Evolutionary conservation across 352 stramenopile species (phyloP), one percentile per base, ranked within the genome.

Genomic region (Phytophthora pseudosyringae): DNA sequence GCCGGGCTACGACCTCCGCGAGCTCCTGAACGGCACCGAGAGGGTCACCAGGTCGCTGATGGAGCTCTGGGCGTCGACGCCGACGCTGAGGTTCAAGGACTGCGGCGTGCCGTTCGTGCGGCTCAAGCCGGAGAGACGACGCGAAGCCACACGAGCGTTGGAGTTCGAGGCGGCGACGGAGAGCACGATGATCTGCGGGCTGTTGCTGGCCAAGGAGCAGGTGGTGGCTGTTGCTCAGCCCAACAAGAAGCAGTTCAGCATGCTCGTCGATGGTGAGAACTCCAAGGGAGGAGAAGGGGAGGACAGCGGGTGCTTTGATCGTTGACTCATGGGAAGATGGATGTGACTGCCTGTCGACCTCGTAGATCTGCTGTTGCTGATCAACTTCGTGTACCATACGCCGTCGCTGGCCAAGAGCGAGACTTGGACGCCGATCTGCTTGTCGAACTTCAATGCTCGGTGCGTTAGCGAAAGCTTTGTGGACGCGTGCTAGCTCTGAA

Each of bases 361-460:
- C 59, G 26, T 63, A 93, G 81, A 93, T 53, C 59, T 93, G 32
- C 26, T 88, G 26, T 60, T 93, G 21, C 57, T 93, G 18, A 67
- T 81, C 47, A 89, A 90, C 55, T 89, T 93, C 52, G 72, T 93
- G n/a, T 89, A 86, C 49, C 68, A 90, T 61, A 83, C 80, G 18
- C 78, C 81, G 36, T 89, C 80, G 38, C 73, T 93, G 26, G 56
- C 61, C 1, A 83, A 69, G 36, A 82, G 76, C 11, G 84, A 93
- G 69, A 89, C 84, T 6, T 93, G 84, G 81, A 91, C 79, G 26
- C 84, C 84, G 1, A 81, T 91, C 13, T 91, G 81, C 39, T 67
- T 93, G 15, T 69, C 81, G 5, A 69, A 71, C 25, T 93, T 93
- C 57, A 90, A 90, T 64, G 59, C 77, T 44, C 81, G 70, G 82